Evolutionary conservation across 2,329 filamentous ascomycete species (phyloP), one percentile per base, ranked within the genome.

Genomic region (Xylariaceae sp.): DNA sequence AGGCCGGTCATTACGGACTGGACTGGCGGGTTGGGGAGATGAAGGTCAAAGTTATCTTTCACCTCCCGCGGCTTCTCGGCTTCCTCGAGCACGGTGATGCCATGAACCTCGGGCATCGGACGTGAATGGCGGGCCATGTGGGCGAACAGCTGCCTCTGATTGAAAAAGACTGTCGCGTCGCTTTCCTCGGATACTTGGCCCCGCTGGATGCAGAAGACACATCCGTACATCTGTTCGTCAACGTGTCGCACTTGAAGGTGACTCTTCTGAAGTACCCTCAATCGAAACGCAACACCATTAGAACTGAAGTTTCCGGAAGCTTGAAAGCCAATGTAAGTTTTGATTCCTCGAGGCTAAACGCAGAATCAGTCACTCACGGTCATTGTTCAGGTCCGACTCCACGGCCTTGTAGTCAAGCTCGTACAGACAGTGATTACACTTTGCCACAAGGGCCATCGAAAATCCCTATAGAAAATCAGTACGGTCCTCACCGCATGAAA

Each of bases 141-240:
- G 15, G 64, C 57, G 43, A 79, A 78, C 3, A 79, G 64, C 35
- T 74, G 66, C 43, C 67, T 69, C 36, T 74, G 71, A 34, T 58
- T 71, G 53, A 76, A 74, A 56, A 79, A 79, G 8, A 79, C 72
- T 1, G 76, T 79, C 3, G 76, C 69, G 36, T 80, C 76, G 49
- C 72, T 73, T 41, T 73, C 67, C 37, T 78, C 72, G 2, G 69
- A 56, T 0, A 74, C 78, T n/a, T 55, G 63, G 1, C 73, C 73
- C 15, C 63, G 46, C 4, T 72, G 65, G 3, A 77, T 61, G 52
- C 76, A 80, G 51, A 80, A 78, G 1, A 76, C 48, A 46, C 76
- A 80, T 3, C 64, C 74, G 50, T 76, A 80, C 34, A 76, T 54
- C 38, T 73, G 65, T 45, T 79, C 75, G 33, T 78, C 75, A 13